phyloP scores from a whole-genome alignment of 164 flowering plant genomes.

The Vitis rupestris region DNA sequence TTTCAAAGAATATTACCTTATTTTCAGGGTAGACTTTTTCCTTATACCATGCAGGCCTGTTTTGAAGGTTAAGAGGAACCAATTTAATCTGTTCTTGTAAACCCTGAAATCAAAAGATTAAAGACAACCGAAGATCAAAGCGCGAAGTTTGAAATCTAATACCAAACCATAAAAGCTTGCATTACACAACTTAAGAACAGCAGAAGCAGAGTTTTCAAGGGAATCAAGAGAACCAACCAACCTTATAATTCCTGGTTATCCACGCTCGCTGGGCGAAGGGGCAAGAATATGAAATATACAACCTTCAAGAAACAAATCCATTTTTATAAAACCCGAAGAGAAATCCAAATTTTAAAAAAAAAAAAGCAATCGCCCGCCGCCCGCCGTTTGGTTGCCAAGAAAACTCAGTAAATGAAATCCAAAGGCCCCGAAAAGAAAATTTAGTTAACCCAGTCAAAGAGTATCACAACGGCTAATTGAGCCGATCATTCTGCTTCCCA shows the following conservation, averaged over 20 bases:
- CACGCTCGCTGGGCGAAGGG: slow-evolving; percentile 47
- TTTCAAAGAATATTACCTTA: slow-evolving; percentile 35
- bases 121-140: background rate
- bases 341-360: background rate
- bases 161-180: background rate
- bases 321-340: background rate
- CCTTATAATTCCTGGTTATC: slow-evolving; percentile 46
- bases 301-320: slow-evolving; percentile 19
- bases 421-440: background rate
- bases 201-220: background rate
- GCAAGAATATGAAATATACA: slow-evolving; percentile 27
- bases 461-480: too few species aligned
- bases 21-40: slow-evolving; percentile 70
- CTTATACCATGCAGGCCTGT: slow-evolving; percentile 76
- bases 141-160: background rate
- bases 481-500: background rate
- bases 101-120: slow-evolving; percentile 34
- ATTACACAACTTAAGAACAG: background rate
- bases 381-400: background rate
- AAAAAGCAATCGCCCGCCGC: background rate
- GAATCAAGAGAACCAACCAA: background rate
- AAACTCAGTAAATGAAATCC: background rate
- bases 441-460: background rate
- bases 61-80: slow-evolving; percentile 51
- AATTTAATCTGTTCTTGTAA: slow-evolving; percentile 60